Conservation (phyloP, 2,329 filamentous ascomycete species). For the Fusarium algeriense region DNA sequence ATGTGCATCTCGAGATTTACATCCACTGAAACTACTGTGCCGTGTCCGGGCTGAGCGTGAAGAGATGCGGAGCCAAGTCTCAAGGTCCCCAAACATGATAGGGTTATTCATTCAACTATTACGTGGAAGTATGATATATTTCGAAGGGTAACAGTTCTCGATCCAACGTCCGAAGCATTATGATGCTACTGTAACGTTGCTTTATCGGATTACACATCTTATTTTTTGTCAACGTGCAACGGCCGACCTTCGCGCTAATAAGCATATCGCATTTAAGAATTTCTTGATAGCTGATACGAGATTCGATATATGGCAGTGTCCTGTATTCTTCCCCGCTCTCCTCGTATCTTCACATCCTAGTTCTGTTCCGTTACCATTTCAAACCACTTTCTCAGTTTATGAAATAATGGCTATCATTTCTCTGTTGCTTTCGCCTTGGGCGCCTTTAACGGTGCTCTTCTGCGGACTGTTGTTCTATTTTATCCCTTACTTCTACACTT, state of each 20-base stretch:
- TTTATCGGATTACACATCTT: background rate
- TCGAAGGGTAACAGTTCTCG: background rate
- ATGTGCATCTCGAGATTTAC: background rate
- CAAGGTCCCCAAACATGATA: background rate
- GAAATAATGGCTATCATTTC: background rate
- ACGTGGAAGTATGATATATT: fast-evolving
- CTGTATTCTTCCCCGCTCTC: background rate
- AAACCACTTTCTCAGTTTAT: background rate
- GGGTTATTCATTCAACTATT: fast-evolving
- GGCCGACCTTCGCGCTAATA: background rate
- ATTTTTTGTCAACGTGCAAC: background rate
- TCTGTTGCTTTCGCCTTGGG: background rate
- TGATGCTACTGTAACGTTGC: background rate
- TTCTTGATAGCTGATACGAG: background rate
- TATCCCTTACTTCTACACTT: conserved; percentile 3
- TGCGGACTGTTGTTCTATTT: background rate
- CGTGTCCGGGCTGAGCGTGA: background rate
- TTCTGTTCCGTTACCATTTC: too few species aligned
- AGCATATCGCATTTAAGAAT: background rate
- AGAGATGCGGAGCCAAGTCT: fast-evolving
- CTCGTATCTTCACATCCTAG: background rate
- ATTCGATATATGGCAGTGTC: fast-evolving
- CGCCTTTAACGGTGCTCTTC: background rate
- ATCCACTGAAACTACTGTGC: background rate
- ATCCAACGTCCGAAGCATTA: background rate